Base-by-base conservation (phyloP, 495 filamentous ascomycete species). In the Pseudevernia furfuracea region DNA sequence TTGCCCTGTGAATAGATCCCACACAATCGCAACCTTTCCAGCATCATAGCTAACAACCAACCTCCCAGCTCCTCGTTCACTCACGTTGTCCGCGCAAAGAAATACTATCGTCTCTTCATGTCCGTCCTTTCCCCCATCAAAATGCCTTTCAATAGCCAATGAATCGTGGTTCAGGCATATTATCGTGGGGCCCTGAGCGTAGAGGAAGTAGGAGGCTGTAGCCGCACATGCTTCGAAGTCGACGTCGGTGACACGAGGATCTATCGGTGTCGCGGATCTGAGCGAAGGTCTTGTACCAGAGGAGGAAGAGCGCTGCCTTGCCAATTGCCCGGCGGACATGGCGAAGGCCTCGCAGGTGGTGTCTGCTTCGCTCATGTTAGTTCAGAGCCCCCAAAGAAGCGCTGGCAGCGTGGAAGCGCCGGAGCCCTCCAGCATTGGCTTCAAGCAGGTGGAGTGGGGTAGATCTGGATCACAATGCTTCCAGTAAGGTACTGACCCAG, bases 41-140 rank as follows among this genome's bases (percentile, higher is more conserved):
- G 82, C 83, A 81, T 98, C 94, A 68, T 96, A 95, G 77, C 92
- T 97, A 58, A 97, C 89, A 12, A 96, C 91, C 66, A 96, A 76
- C 67, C 91, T 79, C 17, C 93, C 93, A 1, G 88, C 85, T 43
- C 91, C 91, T 59, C 87, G 81, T 63, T 96, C 93, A 75, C 92
- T 97, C 61, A 89, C 85, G 76, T 94, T 97, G 73, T 98, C 94
- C 59, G 92, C 90, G 30, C 89, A 87, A 34, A 98, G 82, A 67
- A 96, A 82, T 36, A 85, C 78, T 21, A 98, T 85, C 64, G 92
- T 86, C 59, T 96, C 90, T 52, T 84, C 82, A 76, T 98, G 94
- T 30, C 52, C 52, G 17, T 55, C 52, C 52, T 55, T 55, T 34
- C 52, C 52, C 61, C 84, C 82, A 23, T 89, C 84, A 73, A 97